Conservation (phyloP, 2,329 filamentous ascomycete species). For the Aspergillus sp. region DNA sequence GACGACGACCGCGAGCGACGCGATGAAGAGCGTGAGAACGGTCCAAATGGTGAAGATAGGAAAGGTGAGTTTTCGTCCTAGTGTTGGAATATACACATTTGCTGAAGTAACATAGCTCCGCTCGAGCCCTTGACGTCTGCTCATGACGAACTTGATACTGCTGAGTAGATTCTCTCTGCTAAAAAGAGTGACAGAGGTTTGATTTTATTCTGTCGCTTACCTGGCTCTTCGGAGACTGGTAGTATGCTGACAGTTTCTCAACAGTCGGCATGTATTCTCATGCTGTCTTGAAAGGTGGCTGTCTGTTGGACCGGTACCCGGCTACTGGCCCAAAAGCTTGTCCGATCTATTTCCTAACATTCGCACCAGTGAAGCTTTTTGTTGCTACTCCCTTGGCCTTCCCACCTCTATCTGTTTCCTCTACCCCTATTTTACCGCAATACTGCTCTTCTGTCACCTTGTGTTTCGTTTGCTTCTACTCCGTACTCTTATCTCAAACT, state of each 20-base stretch:
- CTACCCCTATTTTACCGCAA: slow-evolving; percentile 2
- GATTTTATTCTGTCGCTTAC: neutral
- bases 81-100: neutral
- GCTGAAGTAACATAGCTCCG: slow-evolving; percentile 46
- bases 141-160: slow-evolving; percentile 95
- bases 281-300: neutral
- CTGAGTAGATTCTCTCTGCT: slow-evolving; percentile 63
- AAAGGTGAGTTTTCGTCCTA: slow-evolving; percentile 67
- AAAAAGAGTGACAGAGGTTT: slow-evolving; percentile 9
- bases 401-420: neutral
- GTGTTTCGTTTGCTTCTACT: slow-evolving; percentile 13
- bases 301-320: slow-evolving; percentile 1
- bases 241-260: slow-evolving; percentile 3
- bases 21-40: slow-evolving; percentile 73
- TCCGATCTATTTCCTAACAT: slow-evolving; percentile 5
- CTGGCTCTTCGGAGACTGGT: slow-evolving; percentile 3
- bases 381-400: neutral
- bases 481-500: slow-evolving; percentile 10
- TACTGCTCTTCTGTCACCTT: slow-evolving; percentile 11
- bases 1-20: slow-evolving; percentile 73
- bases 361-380: neutral
- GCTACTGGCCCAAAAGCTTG: slow-evolving; percentile 1
- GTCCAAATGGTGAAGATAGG: slow-evolving; percentile 82
- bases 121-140: slow-evolving; percentile 79
- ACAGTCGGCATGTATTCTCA: neutral